Conservation (phyloP, 371 early-diverging fungal genomes). For the Mortierella sp. region DNA sequence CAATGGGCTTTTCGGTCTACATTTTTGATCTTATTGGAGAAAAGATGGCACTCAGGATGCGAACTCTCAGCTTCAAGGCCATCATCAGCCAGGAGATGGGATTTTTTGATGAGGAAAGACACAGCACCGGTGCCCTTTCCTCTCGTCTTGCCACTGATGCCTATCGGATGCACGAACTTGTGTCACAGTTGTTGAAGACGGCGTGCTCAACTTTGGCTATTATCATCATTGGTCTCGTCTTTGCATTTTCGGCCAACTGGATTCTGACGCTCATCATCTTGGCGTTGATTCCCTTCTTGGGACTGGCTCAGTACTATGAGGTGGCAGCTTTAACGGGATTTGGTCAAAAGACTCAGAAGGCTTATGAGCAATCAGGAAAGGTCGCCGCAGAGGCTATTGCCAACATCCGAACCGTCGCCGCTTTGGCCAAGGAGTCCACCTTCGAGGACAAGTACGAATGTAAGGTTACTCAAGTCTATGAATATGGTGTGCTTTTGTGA, state of each 20-base stretch:
- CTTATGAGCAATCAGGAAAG: slow-evolving; percentile 76
- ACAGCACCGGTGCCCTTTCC: slow-evolving; percentile 86
- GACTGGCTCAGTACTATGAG: slow-evolving; percentile 32
- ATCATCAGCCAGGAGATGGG: slow-evolving; percentile 85
- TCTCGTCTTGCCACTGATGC: slow-evolving; percentile 90
- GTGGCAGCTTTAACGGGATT: slow-evolving; percentile 56
- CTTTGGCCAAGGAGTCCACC: slow-evolving; percentile 80
- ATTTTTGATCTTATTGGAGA: slow-evolving; percentile 54
- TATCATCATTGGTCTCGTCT: slow-evolving; percentile 55
- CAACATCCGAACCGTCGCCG: slow-evolving; percentile 88
- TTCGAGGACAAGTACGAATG: slow-evolving; percentile 68
- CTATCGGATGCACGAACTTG: slow-evolving; percentile 26
- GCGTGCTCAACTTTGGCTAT: slow-evolving; percentile 65
- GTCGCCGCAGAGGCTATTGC: slow-evolving; percentile 90
- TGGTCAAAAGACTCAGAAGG: slow-evolving; percentile 69
- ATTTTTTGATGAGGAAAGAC: slow-evolving; percentile 85
- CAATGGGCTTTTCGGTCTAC: slow-evolving; percentile 39
- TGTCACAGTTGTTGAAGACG: slow-evolving; percentile 64
- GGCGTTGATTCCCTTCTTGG: slow-evolving; percentile 22
- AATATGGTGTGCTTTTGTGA: too few species aligned
- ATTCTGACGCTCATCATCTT: slow-evolving; percentile 59
- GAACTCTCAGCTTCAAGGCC: slow-evolving; percentile 63
- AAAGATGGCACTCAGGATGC: slow-evolving; percentile 65
- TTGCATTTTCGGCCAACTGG: slow-evolving; percentile 65
- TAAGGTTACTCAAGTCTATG: too few species aligned